phyloP scores from a whole-genome alignment of 2,329 filamentous ascomycete genomes.

The Paecilomyces fulvus region DNA sequence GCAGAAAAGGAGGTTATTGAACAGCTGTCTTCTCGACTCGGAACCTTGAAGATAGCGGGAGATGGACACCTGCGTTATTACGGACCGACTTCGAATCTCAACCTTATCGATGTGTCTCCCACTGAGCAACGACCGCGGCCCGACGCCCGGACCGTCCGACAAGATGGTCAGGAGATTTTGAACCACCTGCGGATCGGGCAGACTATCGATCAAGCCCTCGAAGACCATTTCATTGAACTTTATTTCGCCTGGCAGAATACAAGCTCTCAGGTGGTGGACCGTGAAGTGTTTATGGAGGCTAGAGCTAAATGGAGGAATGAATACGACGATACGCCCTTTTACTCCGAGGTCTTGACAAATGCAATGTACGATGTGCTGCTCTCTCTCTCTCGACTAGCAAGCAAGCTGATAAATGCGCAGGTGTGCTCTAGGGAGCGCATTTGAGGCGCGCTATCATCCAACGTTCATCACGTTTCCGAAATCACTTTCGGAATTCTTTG shows the following conservation, averaged over 20 bases:
- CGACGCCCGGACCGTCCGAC: slow-evolving; percentile 30
- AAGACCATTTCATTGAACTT: slow-evolving; percentile 37
- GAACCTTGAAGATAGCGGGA: slow-evolving; percentile 35
- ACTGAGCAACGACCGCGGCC: slow-evolving; percentile 25
- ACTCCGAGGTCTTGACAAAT: slow-evolving; percentile 34
- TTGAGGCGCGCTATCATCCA: slow-evolving; percentile 36
- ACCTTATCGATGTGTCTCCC: slow-evolving; percentile 32
- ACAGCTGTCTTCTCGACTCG: slow-evolving; percentile 36
- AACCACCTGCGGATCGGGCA: slow-evolving; percentile 36
- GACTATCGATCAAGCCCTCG: slow-evolving; percentile 31
- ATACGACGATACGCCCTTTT: slow-evolving; percentile 31
- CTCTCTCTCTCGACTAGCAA: neutral
- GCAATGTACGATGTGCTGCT: slow-evolving; percentile 22
- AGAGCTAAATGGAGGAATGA: slow-evolving; percentile 28
- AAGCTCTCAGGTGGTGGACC: slow-evolving; percentile 38
- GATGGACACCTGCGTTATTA: slow-evolving; percentile 39
- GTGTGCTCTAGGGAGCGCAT: slow-evolving; percentile 36
- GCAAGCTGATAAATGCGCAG: slow-evolving; percentile 12
- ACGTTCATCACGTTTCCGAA: slow-evolving; percentile 34
- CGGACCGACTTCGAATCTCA: slow-evolving; percentile 38
- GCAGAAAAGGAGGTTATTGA: slow-evolving; percentile 35
- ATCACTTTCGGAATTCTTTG: slow-evolving; percentile 28
- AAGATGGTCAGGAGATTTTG: slow-evolving; percentile 32
- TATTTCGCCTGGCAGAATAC: slow-evolving; percentile 45
- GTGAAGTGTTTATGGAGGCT: slow-evolving; percentile 30